phyloP scores from a whole-genome alignment of 2,329 filamentous ascomycete genomes.

The Alternaria sp. region DNA sequence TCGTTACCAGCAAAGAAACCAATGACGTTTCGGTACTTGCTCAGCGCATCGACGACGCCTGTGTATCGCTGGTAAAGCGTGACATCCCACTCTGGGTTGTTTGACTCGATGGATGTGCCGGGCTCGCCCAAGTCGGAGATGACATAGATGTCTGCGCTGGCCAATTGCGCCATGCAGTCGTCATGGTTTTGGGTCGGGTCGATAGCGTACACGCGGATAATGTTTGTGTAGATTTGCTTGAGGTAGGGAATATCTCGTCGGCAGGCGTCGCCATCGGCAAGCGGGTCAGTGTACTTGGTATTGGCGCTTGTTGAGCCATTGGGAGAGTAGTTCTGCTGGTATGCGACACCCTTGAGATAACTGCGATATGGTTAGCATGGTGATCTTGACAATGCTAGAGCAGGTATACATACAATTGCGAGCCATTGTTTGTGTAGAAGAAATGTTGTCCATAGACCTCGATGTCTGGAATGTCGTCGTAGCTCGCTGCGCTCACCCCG shows the following conservation, averaged over 20 bases:
- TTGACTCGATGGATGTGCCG: slow-evolving; percentile 79
- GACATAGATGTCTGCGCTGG: slow-evolving; percentile 91
- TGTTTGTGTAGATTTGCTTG: slow-evolving; percentile 79
- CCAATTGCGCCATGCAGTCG: slow-evolving; percentile 83
- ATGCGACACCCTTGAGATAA: slow-evolving; percentile 91
- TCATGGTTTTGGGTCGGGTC: slow-evolving; percentile 81
- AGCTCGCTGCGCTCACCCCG: slow-evolving; percentile 37
- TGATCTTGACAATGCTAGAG: neutral
- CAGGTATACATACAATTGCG: slow-evolving; percentile 63
- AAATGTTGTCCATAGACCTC: slow-evolving; percentile 75
- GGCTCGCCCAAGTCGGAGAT: slow-evolving; percentile 76
- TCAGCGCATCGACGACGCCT: slow-evolving; percentile 79
- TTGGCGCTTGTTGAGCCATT: slow-evolving; percentile 40
- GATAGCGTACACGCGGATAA: slow-evolving; percentile 91
- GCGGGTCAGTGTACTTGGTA: slow-evolving; percentile 78
- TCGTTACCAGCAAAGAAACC: slow-evolving; percentile 99
- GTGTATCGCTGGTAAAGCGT: slow-evolving; percentile 83
- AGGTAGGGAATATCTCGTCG: slow-evolving; percentile 86
- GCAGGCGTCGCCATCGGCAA: slow-evolving; percentile 76
- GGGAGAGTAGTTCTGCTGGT: slow-evolving; percentile 69
- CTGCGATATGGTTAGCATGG: slow-evolving; percentile 44
- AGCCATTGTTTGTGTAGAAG: slow-evolving; percentile 85
- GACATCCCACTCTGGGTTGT: slow-evolving; percentile 79
- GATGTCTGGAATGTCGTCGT: slow-evolving; percentile 42
- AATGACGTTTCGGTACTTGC: slow-evolving; percentile 86